Evolutionary conservation across 2,329 filamentous ascomycete genomes (phyloP), one percentile per base, ranked within the genome.

Genomic region (Diatrype stigma): DNA sequence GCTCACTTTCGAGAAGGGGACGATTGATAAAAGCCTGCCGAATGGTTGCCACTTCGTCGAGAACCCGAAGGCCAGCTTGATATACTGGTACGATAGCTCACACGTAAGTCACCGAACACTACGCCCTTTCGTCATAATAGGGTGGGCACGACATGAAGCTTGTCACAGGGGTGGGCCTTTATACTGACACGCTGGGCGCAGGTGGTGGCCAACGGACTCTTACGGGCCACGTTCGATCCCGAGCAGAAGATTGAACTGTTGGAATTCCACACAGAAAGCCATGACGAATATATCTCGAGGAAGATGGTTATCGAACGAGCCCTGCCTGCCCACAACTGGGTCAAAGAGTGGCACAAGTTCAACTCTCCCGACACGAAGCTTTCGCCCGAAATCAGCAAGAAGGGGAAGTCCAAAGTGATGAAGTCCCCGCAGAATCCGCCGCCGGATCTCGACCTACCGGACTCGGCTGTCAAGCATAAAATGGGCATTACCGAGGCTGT

Each of bases 81-180:
- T 94, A 5, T 95, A 96, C 66, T 95, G 89, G 82, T 96, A 93
- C 63, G 83, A 88, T 55, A 87, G 86, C 48, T 88, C 87, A 53
- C 90, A 94, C 66, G 89, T 93, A 77, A 70, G 82, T 76, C 45
- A n/a, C 45, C 38, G 23, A 45, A 26, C n/a, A 5, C 30, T 48
- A 10, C 6, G 47, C 16, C 32, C 10, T 26, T 48, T 45, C n/a
- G n/a, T n/a, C n/a, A n/a, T n/a, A n/a, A n/a, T n/a, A n/a, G n/a
- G n/a, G n/a, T n/a, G n/a, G n/a, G n/a, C n/a, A n/a, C n/a, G n/a
- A n/a, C n/a, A n/a, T n/a, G n/a, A n/a, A n/a, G n/a, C n/a, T n/a
- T n/a, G n/a, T n/a, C n/a, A n/a, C n/a, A n/a, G n/a, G n/a, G n/a
- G n/a, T n/a, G n/a, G n/a, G n/a, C n/a, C n/a, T n/a, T n/a, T n/a